Conservation (phyloP, 257 asterid species). For the Ilex aquifolium region DNA sequence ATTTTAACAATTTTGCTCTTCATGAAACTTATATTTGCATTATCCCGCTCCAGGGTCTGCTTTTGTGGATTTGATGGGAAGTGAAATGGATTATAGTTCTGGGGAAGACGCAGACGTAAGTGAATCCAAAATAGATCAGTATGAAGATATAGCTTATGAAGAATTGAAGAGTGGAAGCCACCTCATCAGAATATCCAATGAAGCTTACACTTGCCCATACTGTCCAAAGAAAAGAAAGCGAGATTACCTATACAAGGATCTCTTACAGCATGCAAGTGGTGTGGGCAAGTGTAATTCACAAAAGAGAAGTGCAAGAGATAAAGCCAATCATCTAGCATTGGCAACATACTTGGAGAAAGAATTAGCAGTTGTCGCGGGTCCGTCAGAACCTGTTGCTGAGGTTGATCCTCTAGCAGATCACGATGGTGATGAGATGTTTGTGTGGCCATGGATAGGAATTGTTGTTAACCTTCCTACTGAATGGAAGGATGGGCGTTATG, state of each 20-base stretch:
- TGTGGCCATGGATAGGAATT: constrained; percentile 93
- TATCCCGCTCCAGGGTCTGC: too few species aligned
- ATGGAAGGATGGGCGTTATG: constrained; percentile 52
- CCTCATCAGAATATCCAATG: constrained; percentile 44
- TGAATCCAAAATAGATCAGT: too few species aligned
- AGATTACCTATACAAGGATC: constrained; percentile 14
- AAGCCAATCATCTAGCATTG: constrained; percentile 65
- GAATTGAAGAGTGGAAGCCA: constrained; percentile 51
- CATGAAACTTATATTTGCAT: too few species aligned
- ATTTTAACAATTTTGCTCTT: too few species aligned
- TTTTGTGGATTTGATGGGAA: too few species aligned
- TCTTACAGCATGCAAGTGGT: too few species aligned
- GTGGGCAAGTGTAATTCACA: constrained; percentile 45
- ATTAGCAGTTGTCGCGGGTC: too few species aligned
- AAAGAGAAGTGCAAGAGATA: constrained; percentile 53
- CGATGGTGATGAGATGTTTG: constrained; percentile 68
- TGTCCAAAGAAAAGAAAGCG: constrained; percentile 66
- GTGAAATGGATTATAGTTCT: too few species aligned
- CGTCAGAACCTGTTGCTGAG: too few species aligned
- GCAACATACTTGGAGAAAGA: constrained; percentile 55
- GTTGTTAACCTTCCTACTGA: constrained; percentile 57
- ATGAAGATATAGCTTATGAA: constrained; percentile 13
- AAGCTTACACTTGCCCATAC: constrained; percentile 64
- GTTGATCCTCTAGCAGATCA: constrained; percentile 42
- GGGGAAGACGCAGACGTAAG: too few species aligned